A percentile compares a stretch with the other conserved stretches of the same genome.
Conservation (phyloP, 768 basidiomycete species). For the Tremella yokohamensis region DNA sequence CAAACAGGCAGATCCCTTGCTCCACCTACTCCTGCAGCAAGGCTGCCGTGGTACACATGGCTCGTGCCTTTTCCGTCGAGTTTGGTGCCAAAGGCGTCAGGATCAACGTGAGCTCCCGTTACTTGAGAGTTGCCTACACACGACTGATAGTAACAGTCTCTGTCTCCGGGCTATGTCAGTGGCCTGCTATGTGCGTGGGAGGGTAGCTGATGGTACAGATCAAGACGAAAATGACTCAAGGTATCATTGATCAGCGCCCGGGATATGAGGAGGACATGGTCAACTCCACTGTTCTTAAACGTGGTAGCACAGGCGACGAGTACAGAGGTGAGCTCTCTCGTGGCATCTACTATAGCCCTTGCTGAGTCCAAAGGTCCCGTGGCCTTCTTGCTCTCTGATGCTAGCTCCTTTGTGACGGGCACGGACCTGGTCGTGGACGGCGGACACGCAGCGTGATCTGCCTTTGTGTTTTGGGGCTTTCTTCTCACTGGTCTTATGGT, state of each 20-base stretch:
- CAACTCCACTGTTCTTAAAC: conserved; percentile 28
- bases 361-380: conserved; percentile 21
- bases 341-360: no score
- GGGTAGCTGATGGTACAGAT: conserved; percentile 16
- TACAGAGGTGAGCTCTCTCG: conserved; percentile 35
- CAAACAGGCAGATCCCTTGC: conserved; percentile 29
- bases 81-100: conserved; percentile 46
- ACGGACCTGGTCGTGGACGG: conserved; percentile 44
- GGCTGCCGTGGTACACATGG: conserved; percentile 48
- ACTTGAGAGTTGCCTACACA: not conserved
- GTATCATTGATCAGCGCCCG: conserved; percentile 26
- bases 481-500: no score
- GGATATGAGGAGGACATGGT: conserved; percentile 37
- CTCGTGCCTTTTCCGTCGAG: conserved; percentile 47
- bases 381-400: conserved; percentile 47
- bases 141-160: conserved; percentile 18
- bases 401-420: conserved; percentile 49
- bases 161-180: conserved; percentile 41
- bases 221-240: conserved; percentile 24
- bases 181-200: not conserved
- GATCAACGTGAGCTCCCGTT: conserved; percentile 40
- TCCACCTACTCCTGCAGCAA: conserved; percentile 49
- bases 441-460: conserved; percentile 31
- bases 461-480: no score
- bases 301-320: conserved; percentile 42